Evolutionary conservation across 2,329 filamentous ascomycete species (phyloP), one percentile per base, ranked within the genome.

Genomic region (Sphaerulina vaccinii): DNA sequence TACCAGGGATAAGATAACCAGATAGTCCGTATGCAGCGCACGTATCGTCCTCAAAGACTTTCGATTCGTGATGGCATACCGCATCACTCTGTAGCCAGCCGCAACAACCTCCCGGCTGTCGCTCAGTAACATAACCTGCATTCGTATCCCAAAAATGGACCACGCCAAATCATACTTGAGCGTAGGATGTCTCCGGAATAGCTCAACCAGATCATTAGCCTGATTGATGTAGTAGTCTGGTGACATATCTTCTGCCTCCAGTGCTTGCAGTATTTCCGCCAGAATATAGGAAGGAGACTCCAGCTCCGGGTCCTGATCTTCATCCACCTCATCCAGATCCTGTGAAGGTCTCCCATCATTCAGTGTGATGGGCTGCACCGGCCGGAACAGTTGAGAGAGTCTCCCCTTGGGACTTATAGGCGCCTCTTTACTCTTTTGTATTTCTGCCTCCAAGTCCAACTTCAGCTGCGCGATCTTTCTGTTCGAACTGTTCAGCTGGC

Each of bases 111-210:
- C 95, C 60, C 92, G 84, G 68, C 88, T 96, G 62, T 96, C 92
- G 66, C 92, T 96, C 51, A 99, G 76, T 18, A 99, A 84, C 89
- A 99, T 95, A 61, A 89, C 85, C 71, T 99, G 93, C 76, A 97
- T 91, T 37, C 93, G 83, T 42, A 95, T 73, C 1, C 95, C 93
- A 71, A 99, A 99, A 1, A 95, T 85, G 3, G 90, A 88, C 93
- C 93, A 99, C 1, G 90, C 91, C 42, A 99, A 75, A 70, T 99
- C 95, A 69, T 97, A 96, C 68, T 99, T 99, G 51, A 99, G 79
- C 1, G 89, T 92, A 1, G 90, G 89, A 70, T 97, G 84, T 47
- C 90, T 82, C 69, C 92, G 96, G 73, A 99, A 95, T n/a, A 99
- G 78, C 56, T 95, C 88, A n/a, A 97, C 93, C 7, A 99, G 78